A percentile compares a stretch with the other conserved stretches of the same genome.
These are phyloP conservation scores for Magnaporthiopsis incrustans DNA, from an alignment of 2,329 filamentous ascomycete genomes.

Conservation along the genomic window DNA sequence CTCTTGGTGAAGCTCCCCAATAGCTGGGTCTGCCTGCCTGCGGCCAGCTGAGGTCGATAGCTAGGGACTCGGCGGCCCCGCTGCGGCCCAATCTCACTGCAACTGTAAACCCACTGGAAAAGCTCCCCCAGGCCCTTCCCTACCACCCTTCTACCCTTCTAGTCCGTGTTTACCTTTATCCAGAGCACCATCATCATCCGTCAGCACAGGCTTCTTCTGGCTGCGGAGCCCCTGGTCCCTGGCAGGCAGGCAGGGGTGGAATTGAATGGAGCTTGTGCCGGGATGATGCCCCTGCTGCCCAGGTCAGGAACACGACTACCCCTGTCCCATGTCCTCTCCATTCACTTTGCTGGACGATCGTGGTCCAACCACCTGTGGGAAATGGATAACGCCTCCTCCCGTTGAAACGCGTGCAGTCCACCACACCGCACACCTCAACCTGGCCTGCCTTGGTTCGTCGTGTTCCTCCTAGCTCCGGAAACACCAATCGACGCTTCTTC, in stretches of 20 bases:
- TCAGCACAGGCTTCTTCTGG: no score
- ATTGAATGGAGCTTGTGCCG: background rate
- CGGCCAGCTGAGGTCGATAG: no score
- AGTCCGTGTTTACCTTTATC: background rate
- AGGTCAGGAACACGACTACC: background rate
- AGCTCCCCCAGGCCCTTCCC: background rate
- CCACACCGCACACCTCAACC: background rate
- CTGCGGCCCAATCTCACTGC: no score
- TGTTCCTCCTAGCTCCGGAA: background rate
- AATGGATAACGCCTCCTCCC: slow-evolving; percentile 6
- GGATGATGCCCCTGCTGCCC: background rate
- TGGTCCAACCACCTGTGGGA: slow-evolving; percentile 7
- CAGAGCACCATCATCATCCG: background rate
- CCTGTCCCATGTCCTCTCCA: background rate
- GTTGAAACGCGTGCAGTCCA: slow-evolving; percentile 5
- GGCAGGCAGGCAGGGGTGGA: background rate
- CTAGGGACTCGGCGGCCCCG: no score
- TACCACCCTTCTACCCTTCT: background rate
- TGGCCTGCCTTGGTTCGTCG: background rate
- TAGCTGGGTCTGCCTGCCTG: no score
- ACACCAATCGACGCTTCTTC: background rate
- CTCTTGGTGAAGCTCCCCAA: no score
- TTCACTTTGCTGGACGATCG: slow-evolving; percentile 1
- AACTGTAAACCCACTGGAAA: background rate
- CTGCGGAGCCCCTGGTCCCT: no score